Evolutionary conservation across 2,329 filamentous ascomycete genomes (phyloP).

Genomic region (Fonsecaea erecta): DNA sequence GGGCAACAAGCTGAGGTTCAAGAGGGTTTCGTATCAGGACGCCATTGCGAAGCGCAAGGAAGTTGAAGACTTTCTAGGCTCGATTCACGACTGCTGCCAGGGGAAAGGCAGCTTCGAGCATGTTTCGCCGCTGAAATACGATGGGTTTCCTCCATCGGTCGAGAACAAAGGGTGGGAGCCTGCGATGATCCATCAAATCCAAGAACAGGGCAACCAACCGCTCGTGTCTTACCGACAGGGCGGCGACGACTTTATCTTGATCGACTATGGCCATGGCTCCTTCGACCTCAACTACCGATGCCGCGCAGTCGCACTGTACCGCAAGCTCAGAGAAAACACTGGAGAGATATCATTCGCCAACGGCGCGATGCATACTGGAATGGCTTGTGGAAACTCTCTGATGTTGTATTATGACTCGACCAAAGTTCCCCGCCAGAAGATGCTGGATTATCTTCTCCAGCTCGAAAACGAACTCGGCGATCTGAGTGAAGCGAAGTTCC

Average conservation of each 20-base stretch:
- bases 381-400: slow-evolving; percentile 55
- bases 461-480: slow-evolving; percentile 49
- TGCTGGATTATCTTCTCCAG: slow-evolving; percentile 45
- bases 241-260: slow-evolving; percentile 58
- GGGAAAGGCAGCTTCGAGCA: slow-evolving; percentile 41
- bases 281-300: slow-evolving; percentile 64
- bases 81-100: slow-evolving; percentile 49
- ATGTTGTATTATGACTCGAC: slow-evolving; percentile 54
- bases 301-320: slow-evolving; percentile 59
- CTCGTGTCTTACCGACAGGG: slow-evolving; percentile 51
- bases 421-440: slow-evolving; percentile 44
- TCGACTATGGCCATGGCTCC: slow-evolving; percentile 62
- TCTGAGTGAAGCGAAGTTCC: slow-evolving; percentile 47
- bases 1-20: slow-evolving; percentile 60
- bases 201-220: slow-evolving; percentile 44
- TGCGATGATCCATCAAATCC: slow-evolving; percentile 44
- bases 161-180: slow-evolving; percentile 38
- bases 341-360: slow-evolving; percentile 46
- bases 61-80: slow-evolving; percentile 53
- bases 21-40: slow-evolving; percentile 57
- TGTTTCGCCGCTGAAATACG: slow-evolving; percentile 42
- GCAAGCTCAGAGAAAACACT: slow-evolving; percentile 47
- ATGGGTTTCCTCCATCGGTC: slow-evolving; percentile 34
- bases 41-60: slow-evolving; percentile 53
- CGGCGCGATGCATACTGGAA: slow-evolving; percentile 54